Evolutionary conservation across 371 early-diverging fungal species (phyloP).

Genomic region (Parasitella parasitica): DNA sequence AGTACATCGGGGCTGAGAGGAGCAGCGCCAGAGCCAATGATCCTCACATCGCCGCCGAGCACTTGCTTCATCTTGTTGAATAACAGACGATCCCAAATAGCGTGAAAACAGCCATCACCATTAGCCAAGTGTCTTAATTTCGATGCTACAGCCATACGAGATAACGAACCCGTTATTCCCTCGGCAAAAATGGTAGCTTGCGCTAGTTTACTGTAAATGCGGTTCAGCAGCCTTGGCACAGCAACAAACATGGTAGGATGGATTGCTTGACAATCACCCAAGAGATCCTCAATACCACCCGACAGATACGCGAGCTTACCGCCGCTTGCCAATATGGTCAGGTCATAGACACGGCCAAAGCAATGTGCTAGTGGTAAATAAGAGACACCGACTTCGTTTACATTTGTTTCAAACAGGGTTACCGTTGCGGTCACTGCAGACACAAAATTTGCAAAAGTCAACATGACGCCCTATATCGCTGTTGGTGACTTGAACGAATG

Average conservation of each 20-base stretch:
- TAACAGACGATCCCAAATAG: constrained; percentile 88
- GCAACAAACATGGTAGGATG: constrained; percentile 83
- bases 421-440: constrained; percentile 29
- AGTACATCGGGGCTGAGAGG: constrained; percentile 86
- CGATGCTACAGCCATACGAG: constrained; percentile 48
- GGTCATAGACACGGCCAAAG: constrained; percentile 73
- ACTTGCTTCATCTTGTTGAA: constrained; percentile 81
- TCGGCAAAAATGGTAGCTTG: constrained; percentile 72
- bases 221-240: constrained; percentile 92
- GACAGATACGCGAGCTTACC: constrained; percentile 80
- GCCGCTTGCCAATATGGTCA: constrained; percentile 31
- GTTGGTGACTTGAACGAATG: no score
- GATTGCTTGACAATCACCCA: constrained; percentile 83
- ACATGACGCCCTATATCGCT: constrained; percentile 50
- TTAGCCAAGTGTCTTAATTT: constrained; percentile 63
- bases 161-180: constrained; percentile 60
- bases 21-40: constrained; percentile 86
- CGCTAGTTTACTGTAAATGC: constrained; percentile 82
- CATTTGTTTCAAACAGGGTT: constrained; percentile 20
- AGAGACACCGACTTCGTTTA: constrained; percentile 48
- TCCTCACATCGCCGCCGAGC: constrained; percentile 87
- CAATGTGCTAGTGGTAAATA: constrained; percentile 94
- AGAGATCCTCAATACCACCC: constrained; percentile 75
- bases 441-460: constrained; percentile 54
- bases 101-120: constrained; percentile 64